Base-by-base conservation (phyloP, 139 green algal genomes). In the Picochlorum sp. region DNA sequence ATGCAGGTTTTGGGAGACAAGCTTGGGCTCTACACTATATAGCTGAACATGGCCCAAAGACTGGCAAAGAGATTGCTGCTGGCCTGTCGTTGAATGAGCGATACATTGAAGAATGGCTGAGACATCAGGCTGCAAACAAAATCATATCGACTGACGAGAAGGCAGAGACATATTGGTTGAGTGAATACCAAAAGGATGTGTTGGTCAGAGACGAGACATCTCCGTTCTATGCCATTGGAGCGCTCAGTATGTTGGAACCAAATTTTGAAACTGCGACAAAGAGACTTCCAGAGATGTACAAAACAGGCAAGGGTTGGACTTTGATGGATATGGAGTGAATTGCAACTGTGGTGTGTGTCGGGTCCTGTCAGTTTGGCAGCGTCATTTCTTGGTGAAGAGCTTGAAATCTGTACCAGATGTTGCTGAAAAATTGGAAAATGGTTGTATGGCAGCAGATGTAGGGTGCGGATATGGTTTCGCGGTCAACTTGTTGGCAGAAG, bases 171-270 rank as follows among this genome's bases (percentile, higher is more conserved):
- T 72, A 57, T 44, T 72, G 66, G 66, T 44, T 72, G 26, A 72
- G 49, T 41, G 41, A 62, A 14, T 49, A 41, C n/a, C 66, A 72
- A 38, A 62, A 63, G 37, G 52, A 65, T 26, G 54, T 44, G 18
- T 49, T 74, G 68, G 51, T 70, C 49, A 23, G 65, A 20, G 68
- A 74, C 10, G 61, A 68, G 1, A 61, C 68, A 28, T 74, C 68
- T 15, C 68, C 68, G 23, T 60, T 49, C 57, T 74, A 51, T 52
- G 50, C 47, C 30, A 6, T 26, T 3, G 68, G 68, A 32, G 49
- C 28, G 8, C 49, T 74, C 5, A 18, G 9, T 0, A 54, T 54
- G 47, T 51, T 23, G 15, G 18, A 68, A 10, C 57, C 68, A 2
- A 41, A 30, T 15, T 32, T 68, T 38, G 38, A 57, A 15, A 28